Percentiles rank a stretch among this genome's conserved stretches.
phyloP scores from a whole-genome alignment of 2,329 filamentous ascomycete genomes.

The Colletotrichum sp. region DNA sequence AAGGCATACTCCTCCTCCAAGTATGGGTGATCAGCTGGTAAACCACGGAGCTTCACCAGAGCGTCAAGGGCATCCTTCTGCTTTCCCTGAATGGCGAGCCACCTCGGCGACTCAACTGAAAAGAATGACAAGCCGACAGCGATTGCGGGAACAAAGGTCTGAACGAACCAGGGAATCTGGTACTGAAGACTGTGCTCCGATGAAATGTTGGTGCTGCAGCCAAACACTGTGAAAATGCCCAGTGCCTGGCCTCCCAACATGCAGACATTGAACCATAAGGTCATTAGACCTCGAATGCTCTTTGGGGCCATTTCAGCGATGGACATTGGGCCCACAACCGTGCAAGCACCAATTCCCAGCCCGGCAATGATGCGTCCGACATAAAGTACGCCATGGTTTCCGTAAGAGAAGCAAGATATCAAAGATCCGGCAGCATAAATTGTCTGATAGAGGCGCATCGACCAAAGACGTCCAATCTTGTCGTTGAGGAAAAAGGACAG shows the following conservation, averaged over 20 bases:
- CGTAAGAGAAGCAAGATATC: conserved; percentile 31
- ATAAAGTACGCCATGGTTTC: conserved; percentile 34
- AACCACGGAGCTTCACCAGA: conserved; percentile 27
- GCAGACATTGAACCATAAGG: conserved; percentile 35
- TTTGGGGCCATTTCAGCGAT: conserved; percentile 38
- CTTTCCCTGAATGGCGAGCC: conserved; percentile 35
- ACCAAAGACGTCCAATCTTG: conserved; percentile 33
- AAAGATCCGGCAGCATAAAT: conserved; percentile 36
- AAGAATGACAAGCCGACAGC: conserved; percentile 30
- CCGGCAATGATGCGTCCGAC: conserved; percentile 39
- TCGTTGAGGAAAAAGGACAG: conserved; percentile 47
- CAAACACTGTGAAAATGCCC: conserved; percentile 37
- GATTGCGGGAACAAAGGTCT: conserved; percentile 2
- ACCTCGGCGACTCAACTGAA: conserved; percentile 40
- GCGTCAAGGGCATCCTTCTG: conserved; percentile 27
- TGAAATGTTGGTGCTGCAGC: conserved; percentile 32
- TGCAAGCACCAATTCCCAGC: conserved; percentile 41
- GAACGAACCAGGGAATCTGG: conserved; percentile 27
- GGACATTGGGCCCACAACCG: conserved; percentile 33
- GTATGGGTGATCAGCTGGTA: conserved; percentile 29
- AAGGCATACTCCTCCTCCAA: conserved; percentile 29
- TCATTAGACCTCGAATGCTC: conserved; percentile 37
- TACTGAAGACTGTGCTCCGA: conserved; percentile 27
- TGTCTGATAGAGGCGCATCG: neutral
- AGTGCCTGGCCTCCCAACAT: conserved; percentile 25